A percentile compares a stretch with the other conserved stretches of the same genome.
Conservation (phyloP, 208 protist genomes). For the Trypanosoma melophagium region DNA sequence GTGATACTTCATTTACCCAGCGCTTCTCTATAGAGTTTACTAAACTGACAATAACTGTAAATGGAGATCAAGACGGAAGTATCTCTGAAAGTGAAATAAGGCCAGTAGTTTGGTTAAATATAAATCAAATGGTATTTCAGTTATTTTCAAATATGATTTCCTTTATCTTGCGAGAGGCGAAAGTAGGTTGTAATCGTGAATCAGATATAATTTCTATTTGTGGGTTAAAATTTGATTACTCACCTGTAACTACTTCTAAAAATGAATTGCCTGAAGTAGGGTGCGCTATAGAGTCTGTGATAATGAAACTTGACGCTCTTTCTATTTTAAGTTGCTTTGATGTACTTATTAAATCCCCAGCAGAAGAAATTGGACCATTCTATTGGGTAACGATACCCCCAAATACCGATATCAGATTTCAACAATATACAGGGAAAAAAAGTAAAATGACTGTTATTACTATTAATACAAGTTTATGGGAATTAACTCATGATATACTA, state of each 20-base stretch:
- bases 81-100: not conserved
- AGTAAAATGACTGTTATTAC: constrained; percentile 16
- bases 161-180: constrained; percentile 5
- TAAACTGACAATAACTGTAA: not conserved
- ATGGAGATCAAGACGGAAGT: not conserved
- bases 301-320: not conserved
- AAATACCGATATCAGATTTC: not conserved
- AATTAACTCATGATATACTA: constrained; percentile 28
- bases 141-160: not conserved
- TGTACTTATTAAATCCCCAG: constrained; percentile 6
- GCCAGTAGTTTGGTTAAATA: not conserved
- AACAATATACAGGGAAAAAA: not conserved
- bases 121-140: constrained; percentile 3
- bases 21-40: constrained; percentile 5
- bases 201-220: constrained; percentile 3
- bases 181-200: not conserved
- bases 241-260: not conserved
- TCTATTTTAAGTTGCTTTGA: constrained; percentile 16
- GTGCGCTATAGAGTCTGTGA: constrained; percentile 8
- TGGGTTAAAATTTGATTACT: constrained; percentile 4
- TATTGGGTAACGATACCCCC: not conserved
- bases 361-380: constrained; percentile 7
- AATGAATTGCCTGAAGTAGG: not conserved
- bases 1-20: not conserved
- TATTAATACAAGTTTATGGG: constrained; percentile 16